Conservation (phyloP, 768 basidiomycete species). For the Agrocybe praecox region DNA sequence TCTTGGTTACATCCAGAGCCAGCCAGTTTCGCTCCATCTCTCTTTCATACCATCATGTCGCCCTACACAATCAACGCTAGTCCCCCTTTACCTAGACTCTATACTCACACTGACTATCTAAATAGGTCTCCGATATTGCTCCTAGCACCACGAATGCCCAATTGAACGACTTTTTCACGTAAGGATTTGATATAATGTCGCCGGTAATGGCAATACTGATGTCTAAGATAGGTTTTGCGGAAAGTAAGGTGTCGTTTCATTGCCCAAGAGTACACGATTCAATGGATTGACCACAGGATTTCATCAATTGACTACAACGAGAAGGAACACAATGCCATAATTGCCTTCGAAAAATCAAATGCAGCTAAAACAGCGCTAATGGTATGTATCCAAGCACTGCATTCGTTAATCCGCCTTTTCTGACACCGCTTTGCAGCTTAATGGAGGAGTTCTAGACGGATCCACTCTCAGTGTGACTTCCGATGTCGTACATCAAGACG, state of each 20-base stretch:
- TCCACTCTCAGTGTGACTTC: slow-evolving; percentile 70
- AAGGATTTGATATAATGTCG: slow-evolving; percentile 27
- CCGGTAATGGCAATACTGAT: slow-evolving; percentile 3
- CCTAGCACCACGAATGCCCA: slow-evolving; percentile 65
- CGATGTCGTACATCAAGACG: slow-evolving; percentile 60
- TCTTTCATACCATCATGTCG: slow-evolving; percentile 39
- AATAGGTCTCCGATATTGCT: slow-evolving; percentile 73
- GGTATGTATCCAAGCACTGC: slow-evolving; percentile 35
- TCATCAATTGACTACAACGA: slow-evolving; percentile 56
- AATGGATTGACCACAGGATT: slow-evolving; percentile 50
- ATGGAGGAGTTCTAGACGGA: slow-evolving; percentile 79
- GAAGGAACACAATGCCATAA: slow-evolving; percentile 49
- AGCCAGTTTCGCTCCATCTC: slow-evolving; percentile 15
- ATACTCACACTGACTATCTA: background rate
- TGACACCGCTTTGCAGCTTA: slow-evolving; percentile 43
- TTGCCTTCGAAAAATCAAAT: slow-evolving; percentile 82
- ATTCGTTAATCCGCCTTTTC: background rate
- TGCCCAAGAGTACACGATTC: background rate
- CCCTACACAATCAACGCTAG: slow-evolving; percentile 48
- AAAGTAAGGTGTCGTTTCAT: slow-evolving; percentile 47
- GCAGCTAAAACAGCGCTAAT: slow-evolving; percentile 88
- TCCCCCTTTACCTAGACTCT: background rate
- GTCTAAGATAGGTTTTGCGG: slow-evolving; percentile 74
- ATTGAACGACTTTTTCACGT: slow-evolving; percentile 84
- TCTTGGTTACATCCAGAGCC: background rate